Base-by-base conservation (phyloP, 495 filamentous ascomycete species). In the Penicillium tannophilum region DNA sequence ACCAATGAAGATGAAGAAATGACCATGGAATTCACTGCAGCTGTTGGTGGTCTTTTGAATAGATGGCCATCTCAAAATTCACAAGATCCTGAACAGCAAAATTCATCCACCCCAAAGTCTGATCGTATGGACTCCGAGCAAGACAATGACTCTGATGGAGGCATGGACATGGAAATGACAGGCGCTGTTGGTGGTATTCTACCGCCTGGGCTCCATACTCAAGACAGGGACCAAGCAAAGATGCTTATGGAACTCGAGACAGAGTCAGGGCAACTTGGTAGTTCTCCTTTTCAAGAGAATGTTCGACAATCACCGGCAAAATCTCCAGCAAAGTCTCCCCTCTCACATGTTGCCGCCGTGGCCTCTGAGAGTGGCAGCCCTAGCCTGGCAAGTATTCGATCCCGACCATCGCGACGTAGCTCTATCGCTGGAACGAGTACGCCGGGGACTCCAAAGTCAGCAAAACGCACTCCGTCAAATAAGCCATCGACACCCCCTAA, bases 1-100 rank as follows among this genome's bases (percentile, higher is more conserved):
- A 76, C 88, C 52, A 76, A 89, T 53, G 87, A 90, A 42, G 79
- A 84, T 43, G 86, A 88, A 67, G 89, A 88, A 51, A 83, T 93
- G 79, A 89, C 88, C 2, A 92, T 92, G 89, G 90, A 92, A 58
- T 82, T 93, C 52, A 95, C 90, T 0, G 83, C 85, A 39, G 87
- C 85, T 0, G 74, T 93, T 55, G 90, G 90, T 8, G 85, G 84
- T 50, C 77, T 92, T 30, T 62, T 89, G 33, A 74, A 72, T 11
- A 78, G 72, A 31, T 65, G 72, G n/a, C 24, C 67, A 28, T 46
- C 61, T 42, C 31, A 46, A 8, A 55, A 52, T 16, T 66, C 50
- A 54, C 52, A 54, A 69, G 67, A 52, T 66, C 63, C 44, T 56
- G 64, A 61, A 66, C 74, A 49, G 58, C 65, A 52, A 46, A 54